Conservation (phyloP, 768 basidiomycete genomes). For the Pleurotus eryngii region DNA sequence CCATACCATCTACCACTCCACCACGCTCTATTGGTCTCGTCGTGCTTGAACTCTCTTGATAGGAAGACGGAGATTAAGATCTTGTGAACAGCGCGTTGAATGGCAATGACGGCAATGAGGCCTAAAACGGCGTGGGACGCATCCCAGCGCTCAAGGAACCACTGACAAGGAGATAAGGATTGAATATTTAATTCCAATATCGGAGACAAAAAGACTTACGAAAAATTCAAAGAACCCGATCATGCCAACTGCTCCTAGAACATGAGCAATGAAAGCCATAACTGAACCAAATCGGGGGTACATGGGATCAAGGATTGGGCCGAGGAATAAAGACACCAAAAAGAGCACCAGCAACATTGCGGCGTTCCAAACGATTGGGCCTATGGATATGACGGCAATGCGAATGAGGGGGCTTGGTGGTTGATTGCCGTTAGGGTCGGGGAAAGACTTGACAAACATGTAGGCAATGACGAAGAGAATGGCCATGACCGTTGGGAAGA, state of each 20-base stretch:
- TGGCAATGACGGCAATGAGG: conserved; percentile 84
- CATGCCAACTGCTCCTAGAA: conserved; percentile 79
- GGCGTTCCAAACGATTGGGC: conserved; percentile 95
- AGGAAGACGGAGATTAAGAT: conserved; percentile 91
- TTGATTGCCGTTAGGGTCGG: conserved; percentile 49
- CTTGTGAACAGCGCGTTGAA: conserved; percentile 93
- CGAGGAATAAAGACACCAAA: conserved; percentile 87
- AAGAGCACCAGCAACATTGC: conserved; percentile 84
- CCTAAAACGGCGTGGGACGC: conserved; percentile 91
- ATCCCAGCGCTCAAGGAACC: conserved; percentile 94
- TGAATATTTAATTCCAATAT: conserved; percentile 10
- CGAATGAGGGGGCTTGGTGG: conserved; percentile 87
- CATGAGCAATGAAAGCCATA: conserved; percentile 89
- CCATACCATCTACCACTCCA: conserved; percentile 99
- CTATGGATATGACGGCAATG: conserved; percentile 88
- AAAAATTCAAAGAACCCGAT: conserved; percentile 96
- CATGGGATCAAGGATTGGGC: conserved; percentile 81
- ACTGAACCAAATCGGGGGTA: conserved; percentile 89
- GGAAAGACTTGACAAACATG: conserved; percentile 92
- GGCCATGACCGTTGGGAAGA: conserved; percentile 86
- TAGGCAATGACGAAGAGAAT: conserved; percentile 84
- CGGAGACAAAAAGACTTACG: conserved; percentile 42
- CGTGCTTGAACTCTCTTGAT: conserved; percentile 98
- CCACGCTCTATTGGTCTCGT: conserved; percentile 98
- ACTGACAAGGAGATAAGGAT: conserved; percentile 42